phyloP scores from a whole-genome alignment of 768 basidiomycete species.

The Kwoniella heveanensis region DNA sequence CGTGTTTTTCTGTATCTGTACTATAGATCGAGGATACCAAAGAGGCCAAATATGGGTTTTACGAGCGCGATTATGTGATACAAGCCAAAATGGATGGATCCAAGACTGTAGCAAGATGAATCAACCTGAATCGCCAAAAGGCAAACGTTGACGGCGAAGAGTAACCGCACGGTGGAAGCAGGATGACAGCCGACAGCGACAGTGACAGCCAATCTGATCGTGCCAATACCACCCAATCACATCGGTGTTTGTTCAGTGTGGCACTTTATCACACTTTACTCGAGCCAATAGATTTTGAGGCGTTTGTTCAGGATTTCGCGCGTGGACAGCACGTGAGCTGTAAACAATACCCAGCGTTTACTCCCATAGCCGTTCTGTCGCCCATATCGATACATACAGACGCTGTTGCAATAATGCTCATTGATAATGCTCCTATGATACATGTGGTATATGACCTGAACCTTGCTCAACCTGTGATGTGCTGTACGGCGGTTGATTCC shows the following conservation, averaged over 20 bases:
- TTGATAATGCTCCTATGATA: too few species aligned
- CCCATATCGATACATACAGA: too few species aligned
- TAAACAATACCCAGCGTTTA: too few species aligned
- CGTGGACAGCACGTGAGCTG: neutral
- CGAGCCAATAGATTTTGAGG: neutral
- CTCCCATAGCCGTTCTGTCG: too few species aligned
- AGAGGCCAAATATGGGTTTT: neutral
- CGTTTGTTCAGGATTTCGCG: neutral
- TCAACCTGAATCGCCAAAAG: neutral
- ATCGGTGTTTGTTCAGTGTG: conserved; percentile 24
- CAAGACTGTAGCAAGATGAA: neutral
- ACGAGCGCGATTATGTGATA: neutral
- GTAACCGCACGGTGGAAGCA: too few species aligned
- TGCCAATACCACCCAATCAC: conserved; percentile 9
- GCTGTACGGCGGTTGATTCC: too few species aligned
- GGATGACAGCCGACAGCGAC: conserved; percentile 5
- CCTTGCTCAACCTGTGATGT: too few species aligned
- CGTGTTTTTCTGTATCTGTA: neutral
- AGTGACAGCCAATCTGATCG: conserved; percentile 5
- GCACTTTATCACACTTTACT: conserved; percentile 15
- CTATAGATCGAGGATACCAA: neutral
- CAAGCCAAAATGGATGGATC: neutral
- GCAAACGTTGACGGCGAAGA: neutral
- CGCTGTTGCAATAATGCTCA: too few species aligned
- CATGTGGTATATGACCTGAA: too few species aligned